Evolutionary conservation across 2,329 filamentous ascomycete species (phyloP), one percentile per base, ranked within the genome.

Genomic region (Paecilomyces variotii): DNA sequence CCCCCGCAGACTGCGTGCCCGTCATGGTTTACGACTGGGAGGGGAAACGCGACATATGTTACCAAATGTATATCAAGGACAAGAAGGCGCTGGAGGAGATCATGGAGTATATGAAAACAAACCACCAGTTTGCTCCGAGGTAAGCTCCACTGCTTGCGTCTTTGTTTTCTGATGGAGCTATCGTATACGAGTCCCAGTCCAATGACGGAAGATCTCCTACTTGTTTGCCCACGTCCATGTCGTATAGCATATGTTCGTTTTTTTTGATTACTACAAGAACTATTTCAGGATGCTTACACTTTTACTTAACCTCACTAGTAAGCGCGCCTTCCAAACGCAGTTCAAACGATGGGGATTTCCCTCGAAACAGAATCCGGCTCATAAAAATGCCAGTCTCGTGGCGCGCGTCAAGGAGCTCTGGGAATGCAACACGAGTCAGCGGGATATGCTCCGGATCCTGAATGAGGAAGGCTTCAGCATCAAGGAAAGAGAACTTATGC

Each of bases 341-440:
- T 90, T 91, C 74, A 87, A 86, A 68, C 80, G 84, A 70, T 94
- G 90, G 90, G 82, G 84, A 6, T 93, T 94, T 65, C 89, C 89
- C 12, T 84, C 82, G 59, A 90, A 90, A 70, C 85, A 89, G 64
- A 85, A 87, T 60, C 85, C 86, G 0, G 85, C 86, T 1, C 84
- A 91, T 68, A 88, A 88, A 67, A 87, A 91, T 69, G 78, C 80
- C 12, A 78, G 78, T 26, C 81, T 93, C 6, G 84, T 89, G 49
- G 82, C 81, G 19, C 84, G 90, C 30, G 82, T 93, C 61, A 86
- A 85, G 68, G 83, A 92, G 74, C 79, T 94, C 66, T 94, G 90
- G 90, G 86, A 90, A 70, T 79, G 78, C 65, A 94, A 93, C 68
- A 80, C 84, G 12, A 81, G 78, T 19, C 88, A 91, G 71, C 82